Percentiles rank a stretch among this genome's conserved stretches.
These are phyloP conservation scores for Raphanus sativus DNA, from an alignment of 345 rosid genomes.

Conservation along the genomic window DNA sequence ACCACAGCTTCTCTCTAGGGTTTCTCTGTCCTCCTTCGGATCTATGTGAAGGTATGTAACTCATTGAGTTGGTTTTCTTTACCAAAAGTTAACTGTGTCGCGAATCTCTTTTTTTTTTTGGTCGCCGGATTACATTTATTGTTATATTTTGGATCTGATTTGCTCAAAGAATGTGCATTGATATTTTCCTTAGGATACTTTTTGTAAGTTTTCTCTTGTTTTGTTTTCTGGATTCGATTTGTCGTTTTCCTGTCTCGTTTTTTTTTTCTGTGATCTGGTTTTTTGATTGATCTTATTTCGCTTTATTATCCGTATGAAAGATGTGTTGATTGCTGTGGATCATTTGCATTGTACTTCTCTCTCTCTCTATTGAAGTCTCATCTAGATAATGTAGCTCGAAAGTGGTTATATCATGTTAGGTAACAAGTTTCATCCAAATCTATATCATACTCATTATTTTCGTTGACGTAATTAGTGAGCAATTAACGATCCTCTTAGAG, in stretches of 20 bases:
- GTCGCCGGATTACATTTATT: not conserved
- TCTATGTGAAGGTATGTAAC: conserved; percentile 32
- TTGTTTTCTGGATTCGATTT: not conserved
- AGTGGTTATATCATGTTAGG: not conserved
- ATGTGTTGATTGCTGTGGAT: conserved; percentile 4
- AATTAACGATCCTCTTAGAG: not conserved
- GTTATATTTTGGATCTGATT: conserved; percentile 15
- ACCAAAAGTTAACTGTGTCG: not conserved
- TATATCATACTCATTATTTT: not conserved
- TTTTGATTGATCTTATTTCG: conserved; percentile 1
- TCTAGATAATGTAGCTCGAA: conserved; percentile 11
- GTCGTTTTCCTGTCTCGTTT: not conserved
- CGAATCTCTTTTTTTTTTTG: not conserved
- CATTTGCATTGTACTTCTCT: conserved; percentile 22
- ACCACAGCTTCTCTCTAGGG: conserved; percentile 13
- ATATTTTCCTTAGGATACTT: not conserved
- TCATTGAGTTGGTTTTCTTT: not conserved
- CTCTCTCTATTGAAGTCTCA: not conserved
- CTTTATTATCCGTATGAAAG: not conserved
- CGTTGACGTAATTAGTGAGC: not conserved
- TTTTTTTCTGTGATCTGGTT: conserved; percentile 15
- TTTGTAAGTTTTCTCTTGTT: conserved; percentile 18
- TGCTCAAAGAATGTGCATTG: not conserved
- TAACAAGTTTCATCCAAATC: not conserved
- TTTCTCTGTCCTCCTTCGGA: conserved; percentile 22